Evolutionary conservation across 176 grass and related monocot species (phyloP), one percentile per base, ranked within the genome.

Genomic region (Puccinellia tenuiflora): DNA sequence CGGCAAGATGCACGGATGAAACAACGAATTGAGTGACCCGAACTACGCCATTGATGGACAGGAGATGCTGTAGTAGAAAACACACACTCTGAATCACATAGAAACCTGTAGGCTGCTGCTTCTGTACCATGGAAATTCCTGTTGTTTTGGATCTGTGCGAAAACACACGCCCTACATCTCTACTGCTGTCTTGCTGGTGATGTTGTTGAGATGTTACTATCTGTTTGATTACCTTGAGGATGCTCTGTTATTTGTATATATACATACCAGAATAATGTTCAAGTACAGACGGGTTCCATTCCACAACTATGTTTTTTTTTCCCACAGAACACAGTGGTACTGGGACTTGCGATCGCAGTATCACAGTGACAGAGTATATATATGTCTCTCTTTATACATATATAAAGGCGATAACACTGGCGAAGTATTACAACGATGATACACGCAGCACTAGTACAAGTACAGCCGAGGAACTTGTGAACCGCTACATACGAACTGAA

Each of bases 1-100:
- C 0, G 22, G 22, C 1, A 75, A 87, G 37, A 61, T 35, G 70
- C 70, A 71, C 37, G 54, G 48, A 45, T n/a, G 38, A 60, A 83
- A 40, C 10, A 75, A 37, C 39, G 18, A 22, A 22, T 6, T 77
- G 50, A 76, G 14, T 53, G 26, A 26, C 21, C 45, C 28, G 1
- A 57, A 40, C 18, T 61, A 47, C 53, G 6, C 6, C 24, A 52
- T 80, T 9, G n/a, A 45, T 91, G 75, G n/a, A 12, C 10, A 25
- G 48, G 71, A 66, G 47, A 66, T n/a, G 26, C 29, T 83, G 77
- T 92, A 83, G 77, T 89, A 73, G 74, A 88, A 73, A 29, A n/a
- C n/a, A n/a, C 13, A 68, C 65, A 10, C 0, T 6, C 10, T 14
- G 20, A 68, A 68, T 14, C 33, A 66, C 63, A 1, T 66, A 37